Evolutionary conservation across 179 eudicot genomes (phyloP), one percentile per base, ranked within the genome.

Genomic region (Beta lomatogona): DNA sequence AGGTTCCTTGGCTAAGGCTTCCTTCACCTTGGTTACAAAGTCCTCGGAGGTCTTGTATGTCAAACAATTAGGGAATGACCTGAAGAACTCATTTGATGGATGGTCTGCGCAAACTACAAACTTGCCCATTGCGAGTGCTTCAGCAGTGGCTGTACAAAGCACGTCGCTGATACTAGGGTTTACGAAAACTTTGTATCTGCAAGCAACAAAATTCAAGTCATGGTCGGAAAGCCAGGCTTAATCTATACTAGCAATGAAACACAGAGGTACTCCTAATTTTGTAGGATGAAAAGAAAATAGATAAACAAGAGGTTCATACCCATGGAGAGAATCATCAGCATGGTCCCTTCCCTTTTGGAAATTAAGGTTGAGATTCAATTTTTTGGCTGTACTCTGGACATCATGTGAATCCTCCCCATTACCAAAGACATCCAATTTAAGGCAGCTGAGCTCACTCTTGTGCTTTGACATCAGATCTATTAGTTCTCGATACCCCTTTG

Each of bases 121-220:
- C 83, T 96, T 96, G 11, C 99, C 99, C 99, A 96, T 96, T 22
- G 98, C 99, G 60, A 96, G 97, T 19, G 99, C 99, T 84, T 96
- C 99, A 4, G 99, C 98, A 16, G 99, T 96, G 44, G 99, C 98
- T 5, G 99, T 96, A 88, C 99, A 96, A 71, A 96, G 94, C 79
- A 96, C 99, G 70, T 96, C 99, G 54, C 97, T 96, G 52, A 94
- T 88, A 77, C 99, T 96, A 41, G 99, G 99, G 76, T 96, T 96
- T 83, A 96, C 82, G 82, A 96, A 94, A 75, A 96, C 93, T 83
- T 96, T 96, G 90, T 96, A 96, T 58, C 99, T 96, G 90, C 92
- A 88, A 74, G 77, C 41, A 15, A 77, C 75, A 73, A 75, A 63
- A 25, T 14, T 15, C 36, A 36, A 22, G 71, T 59, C 58, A 59